Base-by-base conservation (phyloP, 441 rosid species). In the Brassica hybrid region DNA sequence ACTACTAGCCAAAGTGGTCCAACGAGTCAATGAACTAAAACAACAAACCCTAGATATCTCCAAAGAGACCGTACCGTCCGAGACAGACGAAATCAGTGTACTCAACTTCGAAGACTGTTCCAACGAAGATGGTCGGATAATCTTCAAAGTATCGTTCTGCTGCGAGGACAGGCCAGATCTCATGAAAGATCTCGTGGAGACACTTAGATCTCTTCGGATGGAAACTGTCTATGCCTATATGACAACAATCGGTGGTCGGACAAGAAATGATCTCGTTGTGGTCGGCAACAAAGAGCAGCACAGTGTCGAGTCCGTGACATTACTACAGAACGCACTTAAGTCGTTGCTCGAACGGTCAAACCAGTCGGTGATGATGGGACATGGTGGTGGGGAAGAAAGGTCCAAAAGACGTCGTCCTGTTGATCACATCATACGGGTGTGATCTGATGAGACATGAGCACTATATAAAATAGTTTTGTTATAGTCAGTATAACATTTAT, bases 161-260 rank as follows among this genome's bases (percentile, higher is more conserved):
- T 93, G 98, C 66, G 98, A 93, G 76, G 99, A 94, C 66, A 85
- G 97, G 62, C 77, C 88, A 2, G 90, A 94, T 72, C 92, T 94
- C 34, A 65, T 94, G 67, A 86, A 89, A 9, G 96, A 94, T 54
- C 84, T 94, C 14, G 77, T 79, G 5, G 90, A 93, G 82, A 89
- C 83, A 61, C 82, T 93, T 23, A 90, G 89, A n/a, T 93, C 98
- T 4, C 93, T 94, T 14, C 90, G 87, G 41, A 79, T 94, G 75
- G 88, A 84, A 85, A 90, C 91, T 7, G 67, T 89, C 8, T 85
- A 73, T 72, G 90, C 96, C 3, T 94, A 93, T 77, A 87, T 93
- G 88, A 92, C 88, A 1, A 91, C 96, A 6, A 76, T 94, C 0
- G 92, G 92, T 5, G 96, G 93, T 59, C 84, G 98, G 58, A 84